Evolutionary conservation across 148 eudicot genomes (phyloP), one percentile per base, ranked within the genome.

Genomic region (Chenopodium formosanum): DNA sequence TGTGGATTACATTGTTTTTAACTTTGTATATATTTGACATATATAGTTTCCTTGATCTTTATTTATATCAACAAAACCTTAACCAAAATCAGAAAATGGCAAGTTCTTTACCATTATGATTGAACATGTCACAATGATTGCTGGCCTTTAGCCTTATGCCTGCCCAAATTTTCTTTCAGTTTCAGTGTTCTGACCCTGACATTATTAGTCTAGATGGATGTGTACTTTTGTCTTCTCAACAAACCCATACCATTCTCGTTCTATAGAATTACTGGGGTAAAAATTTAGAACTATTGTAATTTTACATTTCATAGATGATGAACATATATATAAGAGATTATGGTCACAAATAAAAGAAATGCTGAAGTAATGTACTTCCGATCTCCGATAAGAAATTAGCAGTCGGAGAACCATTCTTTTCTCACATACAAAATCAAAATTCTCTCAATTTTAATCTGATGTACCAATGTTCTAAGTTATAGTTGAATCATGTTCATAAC

Each of bases 401-500:
- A 58, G 71, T 65, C 27, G 73, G 67, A 78, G 83, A 78, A 81
- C 81, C 82, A 73, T 52, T 81, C 50, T 74, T 82, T 78, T 81
- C 76, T 81, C 46, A 32, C 81, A 56, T 20, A 77, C 78, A 60
- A 76, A 52, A 60, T 27, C 76, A 74, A 85, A 81, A 81, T 62
- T 82, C 81, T 73, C 52, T 27, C 58, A 56, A 56, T n/a, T 16
- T 81, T 17, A 80, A 34, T 85, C 79, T 73, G 79, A 29, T 68
- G 58, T 66, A 76, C 23, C 65, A 78, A 78, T 56, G 48, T 34
- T 62, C 72, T 74, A 34, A 56, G 63, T 52, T 81, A 63, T 67
- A 64, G 10, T 75, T 27, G 58, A 74, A 68, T 83, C n/a, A 56
- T 73, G 73, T 64, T 92, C 89, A 94, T 78, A 86, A 80, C 70